Conservation (phyloP, 2,329 filamentous ascomycete genomes). For the Xylaria sp. region DNA sequence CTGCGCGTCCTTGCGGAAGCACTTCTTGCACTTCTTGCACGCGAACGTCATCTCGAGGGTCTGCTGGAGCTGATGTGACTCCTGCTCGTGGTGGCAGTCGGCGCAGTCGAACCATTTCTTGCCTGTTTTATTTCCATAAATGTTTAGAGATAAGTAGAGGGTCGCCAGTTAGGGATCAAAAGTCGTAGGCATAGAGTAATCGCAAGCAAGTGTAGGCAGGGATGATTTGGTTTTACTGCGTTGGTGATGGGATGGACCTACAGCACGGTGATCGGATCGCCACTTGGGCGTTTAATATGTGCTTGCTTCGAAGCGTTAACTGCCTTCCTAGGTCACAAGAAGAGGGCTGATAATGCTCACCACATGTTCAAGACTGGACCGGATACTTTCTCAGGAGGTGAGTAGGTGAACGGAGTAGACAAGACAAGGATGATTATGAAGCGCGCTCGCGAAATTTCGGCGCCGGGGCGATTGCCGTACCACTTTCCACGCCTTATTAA, state of each 20-base stretch:
- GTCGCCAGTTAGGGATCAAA: background rate
- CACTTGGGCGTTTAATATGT: constrained; percentile 97
- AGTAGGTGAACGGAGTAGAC: background rate
- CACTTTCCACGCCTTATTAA: background rate
- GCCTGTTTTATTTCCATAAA: constrained; percentile 58
- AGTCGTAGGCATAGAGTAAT: background rate
- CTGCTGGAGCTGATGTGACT: constrained; percentile 77
- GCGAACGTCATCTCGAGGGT: constrained; percentile 89
- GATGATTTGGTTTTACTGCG: too few species aligned
- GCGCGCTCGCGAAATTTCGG: constrained; percentile 28
- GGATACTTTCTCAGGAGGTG: background rate
- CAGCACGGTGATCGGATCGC: constrained; percentile 95
- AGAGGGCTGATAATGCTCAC: constrained; percentile 9
- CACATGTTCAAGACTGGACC: constrained; percentile 21
- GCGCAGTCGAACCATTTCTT: constrained; percentile 99
- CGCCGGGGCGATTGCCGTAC: background rate
- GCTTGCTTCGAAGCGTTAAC: constrained; percentile 65
- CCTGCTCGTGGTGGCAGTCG: constrained; percentile 86
- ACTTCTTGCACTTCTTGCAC: constrained; percentile 99
- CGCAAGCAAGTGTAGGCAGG: background rate
- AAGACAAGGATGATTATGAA: constrained; percentile 3
- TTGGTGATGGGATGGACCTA: constrained; percentile 51
- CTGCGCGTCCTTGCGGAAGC: constrained; percentile 89
- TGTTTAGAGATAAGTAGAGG: constrained; percentile 7
- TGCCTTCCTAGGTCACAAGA: background rate